Evolutionary conservation across 2,329 filamentous ascomycete species (phyloP), one percentile per base, ranked within the genome.

Genomic region (Ophiostoma sp.): DNA sequence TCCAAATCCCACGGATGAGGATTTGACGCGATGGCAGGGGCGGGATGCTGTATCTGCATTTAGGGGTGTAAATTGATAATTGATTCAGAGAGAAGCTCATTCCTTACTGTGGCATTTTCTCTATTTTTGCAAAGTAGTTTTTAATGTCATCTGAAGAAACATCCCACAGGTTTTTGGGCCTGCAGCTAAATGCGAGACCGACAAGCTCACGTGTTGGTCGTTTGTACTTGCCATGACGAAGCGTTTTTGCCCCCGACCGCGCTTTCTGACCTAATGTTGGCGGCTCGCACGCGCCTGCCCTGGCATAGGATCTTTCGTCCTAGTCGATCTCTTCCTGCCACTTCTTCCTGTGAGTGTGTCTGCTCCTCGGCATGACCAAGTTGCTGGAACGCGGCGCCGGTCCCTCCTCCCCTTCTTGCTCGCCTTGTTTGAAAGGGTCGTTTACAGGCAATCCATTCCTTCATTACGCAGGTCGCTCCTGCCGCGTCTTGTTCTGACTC

Each of bases 311-410:
- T 69, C 64, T 69, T 42, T 50, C 61, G 61, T 8, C 28, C 55
- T 48, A 59, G 55, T 59, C 55, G 28, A 68, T 66, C 66, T 39
- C 66, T 36, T 39, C 28, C 25, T 48, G 45, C 66, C 45, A 39
- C 64, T 68, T 52, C 42, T 3, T 4, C 11, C 0, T 19, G 42
- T 48, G 42, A 17, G 42, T 12, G 42, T 48, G 42, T 42, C 15
- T 25, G 11, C 64, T 39, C 50, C 48, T 42, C 71, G 64, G 36
- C 71, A 68, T 69, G 64, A 31, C 71, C 71, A 48, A 50, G 52
- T 48, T 69, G 31, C 71, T 68, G 71, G 71, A 72, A 69, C 64
- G 52, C 63, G 63, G 63, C 50, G 71, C 22, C 59, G 28, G 42
- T 36, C 55, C 57, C 39, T 71, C 12, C 48, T 69, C 19, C 45